Percentiles rank a stretch among this genome's conserved stretches.
Conservation (phyloP, 1,139 yeast genomes). For the Suhomyces terraborum region DNA sequence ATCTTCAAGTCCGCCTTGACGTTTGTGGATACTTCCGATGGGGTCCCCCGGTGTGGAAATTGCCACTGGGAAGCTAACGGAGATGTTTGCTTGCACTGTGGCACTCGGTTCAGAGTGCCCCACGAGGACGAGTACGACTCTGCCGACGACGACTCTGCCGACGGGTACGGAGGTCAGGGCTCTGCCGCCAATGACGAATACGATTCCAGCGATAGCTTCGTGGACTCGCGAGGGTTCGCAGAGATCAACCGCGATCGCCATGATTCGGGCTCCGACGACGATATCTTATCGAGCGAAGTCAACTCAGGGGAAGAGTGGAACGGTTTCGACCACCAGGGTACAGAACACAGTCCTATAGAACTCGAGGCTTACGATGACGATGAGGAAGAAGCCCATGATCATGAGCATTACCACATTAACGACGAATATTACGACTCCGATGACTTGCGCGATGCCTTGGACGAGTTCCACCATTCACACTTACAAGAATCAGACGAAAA, state of each 20-base stretch:
- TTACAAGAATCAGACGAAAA: conserved; percentile 16
- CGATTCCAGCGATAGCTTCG: conserved; percentile 29
- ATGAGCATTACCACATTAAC: neutral
- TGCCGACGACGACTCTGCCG: conserved; percentile 31
- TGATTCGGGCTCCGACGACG: conserved; percentile 13
- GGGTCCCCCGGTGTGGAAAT: conserved; percentile 74
- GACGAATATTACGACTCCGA: conserved; percentile 17
- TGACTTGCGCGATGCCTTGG: conserved; percentile 20
- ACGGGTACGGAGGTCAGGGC: conserved; percentile 9
- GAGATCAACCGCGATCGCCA: conserved; percentile 19
- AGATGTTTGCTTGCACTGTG: conserved; percentile 56
- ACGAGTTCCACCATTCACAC: conserved; percentile 21
- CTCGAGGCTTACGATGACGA: conserved; percentile 19
- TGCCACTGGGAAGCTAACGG: conserved; percentile 85
- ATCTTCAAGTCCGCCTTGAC: conserved; percentile 54
- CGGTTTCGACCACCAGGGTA: conserved; percentile 15
- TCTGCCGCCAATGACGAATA: conserved; percentile 20
- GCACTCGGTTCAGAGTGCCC: conserved; percentile 40
- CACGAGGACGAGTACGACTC: conserved; percentile 33
- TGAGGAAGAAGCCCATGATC: too few relatives aligned
- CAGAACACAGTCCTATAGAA: conserved; percentile 14
- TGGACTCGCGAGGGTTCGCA: conserved; percentile 22
- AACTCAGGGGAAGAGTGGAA: conserved; percentile 16
- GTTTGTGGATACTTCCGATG: conserved; percentile 65
- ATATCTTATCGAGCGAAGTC: conserved; percentile 12